These are phyloP conservation scores for Verruconis gallopava DNA, from an alignment of 2,329 filamentous ascomycete genomes.

Conservation along the genomic window DNA sequence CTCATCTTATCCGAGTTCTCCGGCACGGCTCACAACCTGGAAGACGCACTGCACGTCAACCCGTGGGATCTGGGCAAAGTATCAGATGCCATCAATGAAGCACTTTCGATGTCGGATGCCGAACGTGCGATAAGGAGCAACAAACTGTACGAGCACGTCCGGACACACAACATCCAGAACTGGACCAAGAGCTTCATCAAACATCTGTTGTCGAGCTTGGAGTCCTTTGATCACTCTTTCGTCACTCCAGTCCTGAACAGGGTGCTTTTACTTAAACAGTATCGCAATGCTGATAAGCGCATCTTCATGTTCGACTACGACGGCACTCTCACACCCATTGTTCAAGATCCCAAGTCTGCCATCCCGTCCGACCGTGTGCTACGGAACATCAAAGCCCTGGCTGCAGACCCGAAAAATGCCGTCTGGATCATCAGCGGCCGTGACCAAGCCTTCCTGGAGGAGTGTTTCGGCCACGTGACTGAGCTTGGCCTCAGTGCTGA, in stretches of 20 bases:
- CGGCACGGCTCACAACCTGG: conserved; percentile 75
- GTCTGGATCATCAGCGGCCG: conserved; percentile 99
- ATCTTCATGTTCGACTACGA: conserved; percentile 99
- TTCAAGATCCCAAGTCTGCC: conserved; percentile 78
- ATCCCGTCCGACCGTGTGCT: conserved; percentile 77
- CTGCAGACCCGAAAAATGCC: conserved; percentile 65
- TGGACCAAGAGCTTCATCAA: conserved; percentile 76
- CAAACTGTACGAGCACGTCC: conserved; percentile 71
- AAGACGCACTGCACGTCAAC: conserved; percentile 87
- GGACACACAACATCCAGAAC: conserved; percentile 68
- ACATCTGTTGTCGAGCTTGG: conserved; percentile 66
- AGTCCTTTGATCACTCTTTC: conserved; percentile 59
- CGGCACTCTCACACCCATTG: conserved; percentile 87
- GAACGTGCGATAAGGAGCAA: conserved; percentile 56
- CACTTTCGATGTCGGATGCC: conserved; percentile 59
- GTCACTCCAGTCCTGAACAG: conserved; percentile 75
- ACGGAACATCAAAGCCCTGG: conserved; percentile 63
- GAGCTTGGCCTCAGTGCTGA: conserved; percentile 91
- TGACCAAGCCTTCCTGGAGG: conserved; percentile 79
- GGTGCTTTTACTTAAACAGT: conserved; percentile 56
- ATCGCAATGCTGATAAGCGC: conserved; percentile 61
- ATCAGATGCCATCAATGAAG: conserved; percentile 68
- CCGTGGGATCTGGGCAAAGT: conserved; percentile 85
- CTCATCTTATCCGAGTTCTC: conserved; percentile 95
- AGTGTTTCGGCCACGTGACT: conserved; percentile 83